Base-by-base conservation (phyloP, 2,329 filamentous ascomycete species). In the Cercospora sojina region DNA sequence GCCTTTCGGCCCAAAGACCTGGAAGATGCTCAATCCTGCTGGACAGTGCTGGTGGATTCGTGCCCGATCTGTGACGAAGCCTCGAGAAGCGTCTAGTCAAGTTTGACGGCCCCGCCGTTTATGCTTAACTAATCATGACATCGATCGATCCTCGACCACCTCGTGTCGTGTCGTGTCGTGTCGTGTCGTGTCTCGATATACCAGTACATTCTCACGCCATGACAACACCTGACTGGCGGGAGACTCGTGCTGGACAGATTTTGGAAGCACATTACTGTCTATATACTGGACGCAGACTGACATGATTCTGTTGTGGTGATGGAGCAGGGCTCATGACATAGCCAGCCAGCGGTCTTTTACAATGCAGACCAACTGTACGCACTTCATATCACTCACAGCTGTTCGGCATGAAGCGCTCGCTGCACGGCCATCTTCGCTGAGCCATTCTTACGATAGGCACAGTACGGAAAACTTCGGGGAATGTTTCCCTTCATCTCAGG, bases 21-120 rank as follows among this genome's bases (percentile, higher is more conserved):
- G 60, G 64, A 65, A 65, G 43, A 23, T 32, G 53, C 59, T 58
- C 55, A 49, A 67, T 51, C 27, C 47, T 31, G 38, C 65, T 62
- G 47, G 65, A 31, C 18, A 18, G 23, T 64, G 47, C 65, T 43
- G 55, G 65, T 20, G 38, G 57, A 56, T 65, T 64, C 62, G 38
- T 25, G 38, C 61, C 59, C 60, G 20, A 47, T 9, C 3, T 55
- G 6, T 18, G 31, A 47, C 3, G 60, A 62, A 62, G 3, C 23
- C 18, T 0, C 60, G 1, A 29, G 60, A 56, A 41, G 20, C 59
- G 23, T 43, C 57, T 27, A 27, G 43, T 8, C 43, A 49, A n/a
- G 43, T 4, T 49, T 41, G 38, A 41, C 7, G 38, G 10, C 38
- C 12, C n/a, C 38, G 38, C 38, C 12, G 10, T n/a, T 41, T 41